Conservation (phyloP, 768 basidiomycete genomes). For the Lepiota venenata region DNA sequence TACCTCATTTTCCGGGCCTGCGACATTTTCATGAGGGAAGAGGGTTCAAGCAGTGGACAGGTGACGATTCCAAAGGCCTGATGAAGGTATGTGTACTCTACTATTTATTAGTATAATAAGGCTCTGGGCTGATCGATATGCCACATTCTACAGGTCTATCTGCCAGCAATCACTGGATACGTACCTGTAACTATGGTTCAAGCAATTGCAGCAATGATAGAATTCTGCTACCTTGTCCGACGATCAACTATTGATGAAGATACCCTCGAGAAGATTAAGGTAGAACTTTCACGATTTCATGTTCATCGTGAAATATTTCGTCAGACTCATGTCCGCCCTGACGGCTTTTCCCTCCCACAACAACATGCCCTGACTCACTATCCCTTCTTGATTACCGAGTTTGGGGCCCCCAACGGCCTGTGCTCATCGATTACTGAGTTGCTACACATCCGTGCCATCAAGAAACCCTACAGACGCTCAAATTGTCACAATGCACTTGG, state of each 20-base stretch:
- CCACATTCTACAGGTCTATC: conserved; percentile 13
- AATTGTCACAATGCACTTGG: conserved; percentile 26
- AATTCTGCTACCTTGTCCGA: conserved; percentile 28
- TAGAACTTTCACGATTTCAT: conserved; percentile 23
- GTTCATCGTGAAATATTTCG: conserved; percentile 25
- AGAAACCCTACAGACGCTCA: conserved; percentile 29
- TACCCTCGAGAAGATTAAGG: conserved; percentile 17
- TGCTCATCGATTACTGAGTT: conserved; percentile 33
- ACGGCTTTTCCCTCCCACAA: conserved; percentile 17
- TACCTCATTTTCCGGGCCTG: too few species aligned
- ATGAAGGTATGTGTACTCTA: conserved; percentile 27
- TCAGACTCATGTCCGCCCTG: conserved; percentile 7
- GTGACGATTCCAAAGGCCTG: conserved; percentile 32
- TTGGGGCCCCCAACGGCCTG: conserved; percentile 24
- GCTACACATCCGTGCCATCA: too few species aligned
- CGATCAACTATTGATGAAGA: background rate
- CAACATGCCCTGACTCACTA: conserved; percentile 24
- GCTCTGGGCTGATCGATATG: too few species aligned
- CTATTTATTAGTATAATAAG: background rate
- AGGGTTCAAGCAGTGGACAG: too few species aligned
- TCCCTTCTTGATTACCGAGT: conserved; percentile 12
- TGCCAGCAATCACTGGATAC: too few species aligned
- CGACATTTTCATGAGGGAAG: too few species aligned
- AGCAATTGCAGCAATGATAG: conserved; percentile 25
- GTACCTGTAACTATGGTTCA: too few species aligned